Base-by-base conservation (phyloP, 192 early-diverging fungal species). In the Podila horticola region DNA sequence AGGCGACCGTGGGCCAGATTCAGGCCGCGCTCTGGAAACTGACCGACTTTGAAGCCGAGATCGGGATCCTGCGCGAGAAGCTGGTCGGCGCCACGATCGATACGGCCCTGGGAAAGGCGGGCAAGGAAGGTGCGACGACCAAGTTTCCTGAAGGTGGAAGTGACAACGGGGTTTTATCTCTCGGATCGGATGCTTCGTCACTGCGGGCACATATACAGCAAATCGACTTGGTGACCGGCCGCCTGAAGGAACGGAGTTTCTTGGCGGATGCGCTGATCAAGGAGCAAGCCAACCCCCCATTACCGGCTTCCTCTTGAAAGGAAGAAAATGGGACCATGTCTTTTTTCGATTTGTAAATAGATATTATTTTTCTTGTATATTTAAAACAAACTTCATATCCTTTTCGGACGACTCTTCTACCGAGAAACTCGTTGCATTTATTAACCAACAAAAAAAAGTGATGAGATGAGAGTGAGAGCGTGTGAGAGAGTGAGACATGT, bases 41-140 rank as follows among this genome's bases (percentile, higher is more conserved):
- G 74, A 84, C 86, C 3, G 75, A 84, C 1, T 86, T 88, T 64
- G 86, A 89, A 64, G 74, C 85, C 45, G 88, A 89, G 72, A 72
- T 89, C 30, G 85, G 86, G 34, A 75, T 86, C 36, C 62, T 89
- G 36, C 60, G 88, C 22, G 72, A 86, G 20, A 82, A 83, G 55
- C 75, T 87, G 3, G 72, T 84, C 0, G 66, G 62, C 19, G 86
- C 86, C 0, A 38, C 61, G 28, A 50, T 84, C 0, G 63, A 50
- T 13, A 67, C 34, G 22, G n/a, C 52, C 22, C 20, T 55, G 22
- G 17, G 52, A 22, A 9, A 38, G 4, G 61, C 1, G 33, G 62
- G 63, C 6, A 34, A 30, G 34, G 34, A 36, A 10, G 9, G 34
- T 36, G 9, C 15, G 11, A 45, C 12, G 15, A 45, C 15, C 15